A percentile compares a stretch with the other conserved stretches of the same genome.
Evolutionary conservation across 305 asterid species (phyloP).

Genomic region (Lippia alba): DNA sequence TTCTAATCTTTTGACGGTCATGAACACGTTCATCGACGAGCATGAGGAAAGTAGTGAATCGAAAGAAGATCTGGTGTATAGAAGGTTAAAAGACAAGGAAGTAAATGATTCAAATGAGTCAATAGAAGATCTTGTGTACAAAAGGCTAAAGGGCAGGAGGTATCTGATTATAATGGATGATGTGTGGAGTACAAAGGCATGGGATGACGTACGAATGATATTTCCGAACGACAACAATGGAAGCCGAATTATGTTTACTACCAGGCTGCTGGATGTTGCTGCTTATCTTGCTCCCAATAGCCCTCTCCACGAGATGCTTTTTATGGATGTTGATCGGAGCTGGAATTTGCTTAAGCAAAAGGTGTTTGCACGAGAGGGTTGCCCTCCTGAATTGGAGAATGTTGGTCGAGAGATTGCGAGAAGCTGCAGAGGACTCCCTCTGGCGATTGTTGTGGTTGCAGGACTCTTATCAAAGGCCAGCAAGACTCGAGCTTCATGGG

Average conservation of each 20-base stretch:
- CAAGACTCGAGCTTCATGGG: neutral
- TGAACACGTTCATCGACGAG: too few species aligned
- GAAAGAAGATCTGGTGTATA: too few species aligned
- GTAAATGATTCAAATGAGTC: neutral
- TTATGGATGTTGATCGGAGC: conserved; percentile 16
- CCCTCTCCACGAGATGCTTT: neutral
- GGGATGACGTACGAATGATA: neutral
- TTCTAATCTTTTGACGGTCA: neutral
- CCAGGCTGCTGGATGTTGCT: conserved; percentile 23
- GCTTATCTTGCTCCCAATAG: neutral
- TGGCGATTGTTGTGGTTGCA: conserved; percentile 22
- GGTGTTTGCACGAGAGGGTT: neutral
- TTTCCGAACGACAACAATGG: conserved; percentile 21
- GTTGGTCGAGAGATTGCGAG: conserved; percentile 23
- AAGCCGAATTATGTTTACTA: conserved; percentile 31
- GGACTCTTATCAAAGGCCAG: conserved; percentile 11
- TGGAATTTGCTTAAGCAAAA: conserved; percentile 24
- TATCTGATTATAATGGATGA: conserved; percentile 36
- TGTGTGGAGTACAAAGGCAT: conserved; percentile 17
- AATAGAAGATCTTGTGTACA: neutral
- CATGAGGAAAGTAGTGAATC: neutral
- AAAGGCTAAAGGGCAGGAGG: conserved; percentile 5
- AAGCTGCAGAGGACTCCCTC: conserved; percentile 36
- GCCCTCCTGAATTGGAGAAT: conserved; percentile 7
- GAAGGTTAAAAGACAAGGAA: too few species aligned